A percentile compares a stretch with the other conserved stretches of the same genome.
These are phyloP conservation scores for Tolypocladium ovalisporum DNA, from an alignment of 2,329 filamentous ascomycete species.

Conservation along the genomic window DNA sequence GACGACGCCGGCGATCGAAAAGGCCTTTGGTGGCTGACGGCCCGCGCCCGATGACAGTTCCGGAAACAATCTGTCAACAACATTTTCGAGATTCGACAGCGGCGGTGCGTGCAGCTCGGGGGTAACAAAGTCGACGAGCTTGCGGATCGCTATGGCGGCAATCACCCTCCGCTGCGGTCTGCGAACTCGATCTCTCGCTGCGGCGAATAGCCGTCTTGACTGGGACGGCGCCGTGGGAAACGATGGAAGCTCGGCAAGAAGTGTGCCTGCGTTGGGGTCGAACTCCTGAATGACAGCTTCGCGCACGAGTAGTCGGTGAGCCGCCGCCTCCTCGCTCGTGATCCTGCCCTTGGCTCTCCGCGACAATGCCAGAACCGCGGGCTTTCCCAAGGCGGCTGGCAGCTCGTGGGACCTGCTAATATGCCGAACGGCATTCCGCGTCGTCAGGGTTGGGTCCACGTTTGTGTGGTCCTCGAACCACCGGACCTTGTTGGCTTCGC, in stretches of 20 bases:
- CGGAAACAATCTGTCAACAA: constrained; percentile 38
- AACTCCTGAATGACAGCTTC: constrained; percentile 35
- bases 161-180: constrained; percentile 28
- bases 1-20: constrained; percentile 26
- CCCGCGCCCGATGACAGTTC: constrained; percentile 17
- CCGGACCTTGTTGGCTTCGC: constrained; percentile 49
- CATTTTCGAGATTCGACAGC: constrained; percentile 31
- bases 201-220: constrained; percentile 10
- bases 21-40: constrained; percentile 23
- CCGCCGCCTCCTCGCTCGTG: constrained; percentile 36
- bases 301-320: constrained; percentile 40
- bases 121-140: constrained; percentile 37
- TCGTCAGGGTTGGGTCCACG: constrained; percentile 61
- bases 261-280: constrained; percentile 35
- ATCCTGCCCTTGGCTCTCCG: constrained; percentile 35
- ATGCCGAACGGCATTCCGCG: constrained; percentile 69
- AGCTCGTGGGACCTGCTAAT: constrained; percentile 48
- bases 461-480: constrained; percentile 90
- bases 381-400: constrained; percentile 58
- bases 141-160: constrained; percentile 35
- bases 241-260: constrained; percentile 33
- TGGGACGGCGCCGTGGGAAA: constrained; percentile 8
- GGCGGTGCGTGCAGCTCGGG: constrained; percentile 34
- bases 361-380: constrained; percentile 51
- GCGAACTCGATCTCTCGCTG: constrained; percentile 13